Conservation (phyloP, 495 filamentous ascomycete genomes). For the Bathelium albidoporum region DNA sequence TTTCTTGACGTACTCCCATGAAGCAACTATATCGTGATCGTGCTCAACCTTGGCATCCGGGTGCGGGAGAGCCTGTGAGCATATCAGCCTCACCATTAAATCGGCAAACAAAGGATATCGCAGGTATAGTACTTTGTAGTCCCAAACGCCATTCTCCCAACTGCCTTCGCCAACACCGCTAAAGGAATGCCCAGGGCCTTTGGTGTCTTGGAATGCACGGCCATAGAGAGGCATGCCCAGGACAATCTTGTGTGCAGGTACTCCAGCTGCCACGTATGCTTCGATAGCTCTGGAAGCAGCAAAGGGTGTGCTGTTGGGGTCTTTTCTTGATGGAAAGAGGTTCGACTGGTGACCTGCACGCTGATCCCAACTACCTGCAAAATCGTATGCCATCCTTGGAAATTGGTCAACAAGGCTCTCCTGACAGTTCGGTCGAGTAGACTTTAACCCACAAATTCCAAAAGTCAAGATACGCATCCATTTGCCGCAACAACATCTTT, state of each 20-base stretch:
- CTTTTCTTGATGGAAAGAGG: conserved; percentile 44
- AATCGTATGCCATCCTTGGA: conserved; percentile 35
- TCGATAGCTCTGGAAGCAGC: conserved; percentile 55
- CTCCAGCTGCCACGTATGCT: conserved; percentile 55
- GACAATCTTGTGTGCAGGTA: conserved; percentile 59
- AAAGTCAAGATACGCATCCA: conserved; percentile 71
- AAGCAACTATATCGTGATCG: conserved; percentile 47
- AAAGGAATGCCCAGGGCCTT: conserved; percentile 58
- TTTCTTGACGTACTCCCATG: conserved; percentile 56
- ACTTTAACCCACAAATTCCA: conserved; percentile 49
- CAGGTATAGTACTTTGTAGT: conserved; percentile 39
- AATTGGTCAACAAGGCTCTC: background rate
- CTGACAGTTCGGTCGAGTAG: background rate
- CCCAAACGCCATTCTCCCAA: conserved; percentile 71
- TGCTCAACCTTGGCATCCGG: conserved; percentile 37
- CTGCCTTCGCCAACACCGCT: conserved; percentile 52
- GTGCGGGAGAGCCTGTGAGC: conserved; percentile 36
- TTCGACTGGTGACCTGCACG: conserved; percentile 67
- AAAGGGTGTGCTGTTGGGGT: conserved; percentile 54
- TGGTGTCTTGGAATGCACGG: conserved; percentile 61
- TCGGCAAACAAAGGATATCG: background rate
- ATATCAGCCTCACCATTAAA: background rate
- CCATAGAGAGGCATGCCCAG: conserved; percentile 80
- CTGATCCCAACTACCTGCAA: conserved; percentile 50
- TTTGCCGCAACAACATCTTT: conserved; percentile 52